Evolutionary conservation across 2,329 filamentous ascomycete species (phyloP).

Genomic region (Colletotrichum nymphaeae): DNA sequence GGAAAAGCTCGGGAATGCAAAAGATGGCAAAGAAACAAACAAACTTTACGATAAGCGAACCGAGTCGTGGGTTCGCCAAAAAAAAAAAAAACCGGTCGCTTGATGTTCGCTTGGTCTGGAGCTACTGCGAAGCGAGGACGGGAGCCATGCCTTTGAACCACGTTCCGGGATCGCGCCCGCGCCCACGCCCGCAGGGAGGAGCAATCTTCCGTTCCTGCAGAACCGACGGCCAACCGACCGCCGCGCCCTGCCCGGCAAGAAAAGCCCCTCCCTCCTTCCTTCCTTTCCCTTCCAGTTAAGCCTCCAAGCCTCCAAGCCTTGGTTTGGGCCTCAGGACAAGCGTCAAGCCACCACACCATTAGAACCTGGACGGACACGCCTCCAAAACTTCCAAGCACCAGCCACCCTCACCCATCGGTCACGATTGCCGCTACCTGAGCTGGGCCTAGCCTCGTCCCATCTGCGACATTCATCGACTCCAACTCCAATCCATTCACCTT

Average conservation of each 20-base stretch:
- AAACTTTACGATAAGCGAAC: slow-evolving; percentile 37
- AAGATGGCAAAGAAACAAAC: slow-evolving; percentile 26
- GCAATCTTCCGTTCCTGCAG: slow-evolving; percentile 34
- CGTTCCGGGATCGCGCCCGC: slow-evolving; percentile 28
- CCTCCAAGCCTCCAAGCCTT: background rate
- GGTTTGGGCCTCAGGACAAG: background rate
- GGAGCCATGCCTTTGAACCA: slow-evolving; percentile 36
- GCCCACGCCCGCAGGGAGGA: slow-evolving; percentile 30
- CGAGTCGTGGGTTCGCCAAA: slow-evolving; percentile 30
- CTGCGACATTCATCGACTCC: background rate
- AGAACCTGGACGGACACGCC: background rate
- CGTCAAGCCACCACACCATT: background rate
- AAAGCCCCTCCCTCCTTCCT: background rate
- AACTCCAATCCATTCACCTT: background rate
- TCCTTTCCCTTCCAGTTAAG: background rate
- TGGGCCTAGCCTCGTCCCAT: background rate
- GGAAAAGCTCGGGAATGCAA: slow-evolving; percentile 21
- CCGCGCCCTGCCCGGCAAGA: background rate
- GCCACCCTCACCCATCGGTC: background rate
- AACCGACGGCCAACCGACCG: slow-evolving; percentile 15
- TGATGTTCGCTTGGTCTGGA: slow-evolving; percentile 48
- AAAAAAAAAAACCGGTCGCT: slow-evolving; percentile 32
- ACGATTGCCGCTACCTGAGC: background rate
- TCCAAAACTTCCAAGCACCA: background rate
- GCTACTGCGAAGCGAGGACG: slow-evolving; percentile 50